phyloP scores from a whole-genome alignment of 257 asterid species.

The Primulina tabacum region DNA sequence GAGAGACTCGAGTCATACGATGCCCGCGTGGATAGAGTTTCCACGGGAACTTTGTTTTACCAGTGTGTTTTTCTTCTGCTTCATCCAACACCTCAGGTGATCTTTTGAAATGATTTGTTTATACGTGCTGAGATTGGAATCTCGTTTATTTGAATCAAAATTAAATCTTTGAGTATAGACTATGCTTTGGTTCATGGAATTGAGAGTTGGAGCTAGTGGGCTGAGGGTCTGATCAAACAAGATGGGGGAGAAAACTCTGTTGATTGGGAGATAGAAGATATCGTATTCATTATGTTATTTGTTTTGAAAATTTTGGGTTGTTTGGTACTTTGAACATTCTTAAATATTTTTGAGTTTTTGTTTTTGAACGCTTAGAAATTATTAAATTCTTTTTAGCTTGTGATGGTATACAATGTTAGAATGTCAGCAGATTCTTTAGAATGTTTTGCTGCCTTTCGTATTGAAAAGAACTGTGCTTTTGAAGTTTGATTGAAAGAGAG shows the following conservation, averaged over 20 bases:
- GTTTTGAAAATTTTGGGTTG: neutral
- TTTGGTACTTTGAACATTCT: neutral
- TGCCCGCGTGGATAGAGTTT: slow-evolving; percentile 60
- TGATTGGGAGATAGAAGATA: neutral
- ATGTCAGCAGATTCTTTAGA: neutral
- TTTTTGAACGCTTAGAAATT: neutral
- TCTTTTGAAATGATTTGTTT: neutral
- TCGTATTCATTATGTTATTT: neutral
- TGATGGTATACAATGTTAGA: neutral
- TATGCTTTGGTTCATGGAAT: neutral
- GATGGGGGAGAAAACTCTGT: neutral
- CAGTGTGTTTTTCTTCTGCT: slow-evolving; percentile 85
- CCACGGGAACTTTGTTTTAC: slow-evolving; percentile 70
- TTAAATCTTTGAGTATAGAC: neutral
- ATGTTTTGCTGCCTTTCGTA: slow-evolving; percentile 11
- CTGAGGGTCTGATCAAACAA: slow-evolving; percentile 8
- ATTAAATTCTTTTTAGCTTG: neutral
- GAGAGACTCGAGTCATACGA: slow-evolving; percentile 47
- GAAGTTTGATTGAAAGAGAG: slow-evolving; percentile 3
- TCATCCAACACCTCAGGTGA: slow-evolving; percentile 67
- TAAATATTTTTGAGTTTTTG: neutral
- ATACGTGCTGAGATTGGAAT: neutral
- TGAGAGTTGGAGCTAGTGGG: slow-evolving; percentile 1
- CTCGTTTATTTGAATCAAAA: neutral
- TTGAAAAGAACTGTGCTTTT: neutral